Evolutionary conservation across 2,329 filamentous ascomycete species (phyloP), one percentile per base, ranked within the genome.

Genomic region (Elsinoe australis): DNA sequence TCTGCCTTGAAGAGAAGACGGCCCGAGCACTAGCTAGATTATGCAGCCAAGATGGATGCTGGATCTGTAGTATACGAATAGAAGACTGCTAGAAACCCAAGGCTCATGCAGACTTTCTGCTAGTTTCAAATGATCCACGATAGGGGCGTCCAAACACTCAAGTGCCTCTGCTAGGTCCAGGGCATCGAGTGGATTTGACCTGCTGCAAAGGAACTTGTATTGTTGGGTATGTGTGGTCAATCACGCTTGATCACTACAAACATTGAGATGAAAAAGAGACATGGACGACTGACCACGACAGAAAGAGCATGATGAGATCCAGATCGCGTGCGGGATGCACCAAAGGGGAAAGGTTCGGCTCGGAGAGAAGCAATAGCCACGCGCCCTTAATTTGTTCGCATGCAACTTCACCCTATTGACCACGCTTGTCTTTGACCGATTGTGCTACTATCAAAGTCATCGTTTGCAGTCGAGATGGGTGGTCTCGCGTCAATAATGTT

Each of bases 281-380:
- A n/a, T n/a, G n/a, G n/a, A n/a, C n/a, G n/a, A n/a, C n/a, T n/a
- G n/a, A n/a, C n/a, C n/a, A n/a, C n/a, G n/a, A n/a, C n/a, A n/a
- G n/a, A n/a, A n/a, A n/a, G n/a, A n/a, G n/a, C n/a, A n/a, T n/a
- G n/a, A n/a, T n/a, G n/a, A n/a, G n/a, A n/a, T n/a, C n/a, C n/a
- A n/a, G n/a, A n/a, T n/a, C n/a, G n/a, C n/a, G n/a, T n/a, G n/a
- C n/a, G n/a, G n/a, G n/a, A n/a, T n/a, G n/a, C n/a, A n/a, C 36
- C 36, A 28, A 41, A 41, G 17, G 21, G 36, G 36, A 41, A 41
- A 41, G 36, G 36, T 26, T 41, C 36, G 36, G 36, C 36, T 41
- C 36, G 22, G 17, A 41, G 36, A 14, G 36, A 41, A 41, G 36
- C 36, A 41, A 41, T 41, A 41, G 36, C 36, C 12, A 21, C 36